phyloP scores from a whole-genome alignment of 1,139 yeast species.

The Geotrichum macrosporum region DNA sequence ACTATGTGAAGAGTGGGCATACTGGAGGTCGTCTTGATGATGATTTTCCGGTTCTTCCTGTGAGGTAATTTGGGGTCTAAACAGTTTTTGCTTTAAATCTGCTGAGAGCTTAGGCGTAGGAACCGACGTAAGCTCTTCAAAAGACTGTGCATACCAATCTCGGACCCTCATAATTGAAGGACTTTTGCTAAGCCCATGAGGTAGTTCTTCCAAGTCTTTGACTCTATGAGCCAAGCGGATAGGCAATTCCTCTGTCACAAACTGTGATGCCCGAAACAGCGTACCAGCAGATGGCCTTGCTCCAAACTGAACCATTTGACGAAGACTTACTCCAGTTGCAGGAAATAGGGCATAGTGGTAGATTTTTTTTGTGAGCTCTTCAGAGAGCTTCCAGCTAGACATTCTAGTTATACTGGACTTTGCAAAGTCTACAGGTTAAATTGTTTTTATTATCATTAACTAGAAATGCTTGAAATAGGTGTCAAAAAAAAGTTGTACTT shows the following conservation, averaged over 20 bases:
- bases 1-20: constrained; percentile 1
- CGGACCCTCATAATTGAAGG: constrained; percentile 73
- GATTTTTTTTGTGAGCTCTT: constrained; percentile 37
- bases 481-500: too few relatives aligned
- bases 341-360: constrained; percentile 63
- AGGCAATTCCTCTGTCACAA: constrained; percentile 82
- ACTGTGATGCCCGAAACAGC: constrained; percentile 76
- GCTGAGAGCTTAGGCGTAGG: constrained; percentile 23
- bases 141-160: constrained; percentile 89
- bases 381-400: constrained; percentile 20
- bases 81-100: constrained; percentile 19
- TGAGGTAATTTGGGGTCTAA: constrained; percentile 2
- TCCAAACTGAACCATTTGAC: constrained; percentile 94
- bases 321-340: constrained; percentile 77
- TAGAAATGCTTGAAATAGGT: too few relatives aligned
- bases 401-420: constrained; percentile 3
- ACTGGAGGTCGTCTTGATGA: neutral
- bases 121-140: constrained; percentile 65
- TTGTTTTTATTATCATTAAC: too few relatives aligned
- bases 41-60: neutral
- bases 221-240: constrained; percentile 82
- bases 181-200: constrained; percentile 66
- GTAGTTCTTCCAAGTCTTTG: constrained; percentile 75
- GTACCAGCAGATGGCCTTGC: constrained; percentile 73
- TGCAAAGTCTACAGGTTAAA: neutral